Percentiles rank a stretch among this genome's conserved stretches.
Evolutionary conservation across 2,329 filamentous ascomycete species (phyloP).

Genomic region (Hypoxylon sp.): DNA sequence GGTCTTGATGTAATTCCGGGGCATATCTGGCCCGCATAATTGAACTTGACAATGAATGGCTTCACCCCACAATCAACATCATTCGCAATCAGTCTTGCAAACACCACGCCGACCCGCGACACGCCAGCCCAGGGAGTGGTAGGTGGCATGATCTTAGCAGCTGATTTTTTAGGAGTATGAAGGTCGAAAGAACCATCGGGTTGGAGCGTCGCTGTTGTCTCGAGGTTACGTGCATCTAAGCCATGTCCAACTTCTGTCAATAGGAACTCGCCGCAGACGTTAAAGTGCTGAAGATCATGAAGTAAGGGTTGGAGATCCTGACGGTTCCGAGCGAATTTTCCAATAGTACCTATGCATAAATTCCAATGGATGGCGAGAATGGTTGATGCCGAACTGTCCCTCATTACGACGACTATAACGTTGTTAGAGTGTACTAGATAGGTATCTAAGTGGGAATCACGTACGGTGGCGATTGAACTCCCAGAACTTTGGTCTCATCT

Average conservation of each 20-base stretch:
- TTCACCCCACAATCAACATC: slow-evolving; percentile 51
- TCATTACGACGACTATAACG: slow-evolving; percentile 28
- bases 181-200: slow-evolving; percentile 51
- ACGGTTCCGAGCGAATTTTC: slow-evolving; percentile 29
- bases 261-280: slow-evolving; percentile 55
- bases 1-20: slow-evolving; percentile 50
- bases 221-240: slow-evolving; percentile 57
- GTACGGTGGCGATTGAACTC: slow-evolving; percentile 47
- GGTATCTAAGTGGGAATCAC: slow-evolving; percentile 1
- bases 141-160: slow-evolving; percentile 55
- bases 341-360: slow-evolving; percentile 53
- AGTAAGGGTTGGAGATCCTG: slow-evolving; percentile 42
- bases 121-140: slow-evolving; percentile 48
- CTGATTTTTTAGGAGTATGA: slow-evolving; percentile 51
- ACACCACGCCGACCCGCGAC: slow-evolving; percentile 53
- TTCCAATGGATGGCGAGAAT: slow-evolving; percentile 55
- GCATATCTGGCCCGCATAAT: slow-evolving; percentile 48
- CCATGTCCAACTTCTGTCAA: slow-evolving; percentile 60
- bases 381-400: slow-evolving; percentile 44
- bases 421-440: not conserved
- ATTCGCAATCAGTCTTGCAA: slow-evolving; percentile 53
- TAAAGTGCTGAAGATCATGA: slow-evolving; percentile 45
- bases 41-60: slow-evolving; percentile 54
- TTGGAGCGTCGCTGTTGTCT: slow-evolving; percentile 57
- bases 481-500: slow-evolving; percentile 49